These are phyloP conservation scores for Aspergillus hiratsukae DNA, from an alignment of 2,329 filamentous ascomycete genomes.

Conservation along the genomic window DNA sequence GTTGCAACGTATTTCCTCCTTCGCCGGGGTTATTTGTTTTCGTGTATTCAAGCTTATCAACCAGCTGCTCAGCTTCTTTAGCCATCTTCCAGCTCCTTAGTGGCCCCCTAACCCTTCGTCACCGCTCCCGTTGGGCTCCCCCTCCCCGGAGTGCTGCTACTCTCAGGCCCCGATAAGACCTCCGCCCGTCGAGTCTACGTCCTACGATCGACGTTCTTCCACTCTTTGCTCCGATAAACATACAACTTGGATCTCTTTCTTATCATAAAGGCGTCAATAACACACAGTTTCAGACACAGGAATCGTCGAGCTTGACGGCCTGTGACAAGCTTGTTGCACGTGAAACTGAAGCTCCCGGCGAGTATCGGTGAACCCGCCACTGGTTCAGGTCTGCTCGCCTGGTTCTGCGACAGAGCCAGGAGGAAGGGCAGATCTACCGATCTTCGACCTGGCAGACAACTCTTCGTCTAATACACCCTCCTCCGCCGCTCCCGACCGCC, in stretches of 20 bases:
- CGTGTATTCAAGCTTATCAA: not conserved
- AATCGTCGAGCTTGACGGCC: not conserved
- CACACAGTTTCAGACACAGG: not conserved
- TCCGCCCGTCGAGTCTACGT: constrained; percentile 8
- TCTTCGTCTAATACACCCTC: constrained; percentile 51
- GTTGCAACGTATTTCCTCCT: not conserved
- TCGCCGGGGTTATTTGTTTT: not conserved
- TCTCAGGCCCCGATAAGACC: constrained; percentile 18
- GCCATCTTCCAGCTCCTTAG: not conserved
- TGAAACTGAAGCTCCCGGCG: constrained; percentile 14
- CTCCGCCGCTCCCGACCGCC: constrained; percentile 65
- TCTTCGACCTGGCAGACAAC: constrained; percentile 71
- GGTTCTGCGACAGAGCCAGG: constrained; percentile 43
- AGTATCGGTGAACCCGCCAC: constrained; percentile 28
- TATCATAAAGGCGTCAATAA: not conserved
- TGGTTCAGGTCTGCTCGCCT: constrained; percentile 40
- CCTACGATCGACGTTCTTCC: constrained; percentile 1
- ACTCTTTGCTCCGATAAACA: constrained; percentile 1
- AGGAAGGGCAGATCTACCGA: constrained; percentile 40
- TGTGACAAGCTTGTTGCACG: constrained; percentile 10
- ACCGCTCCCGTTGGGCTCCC: constrained; percentile 8
- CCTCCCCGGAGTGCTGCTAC: constrained; percentile 4
- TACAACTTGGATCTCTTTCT: constrained; percentile 1
- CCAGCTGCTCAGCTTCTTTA: not conserved
- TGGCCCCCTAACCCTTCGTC: not conserved